Evolutionary conservation across 2,329 filamentous ascomycete genomes (phyloP), one percentile per base, ranked within the genome.

Genomic region (Monosporascus ibericus): DNA sequence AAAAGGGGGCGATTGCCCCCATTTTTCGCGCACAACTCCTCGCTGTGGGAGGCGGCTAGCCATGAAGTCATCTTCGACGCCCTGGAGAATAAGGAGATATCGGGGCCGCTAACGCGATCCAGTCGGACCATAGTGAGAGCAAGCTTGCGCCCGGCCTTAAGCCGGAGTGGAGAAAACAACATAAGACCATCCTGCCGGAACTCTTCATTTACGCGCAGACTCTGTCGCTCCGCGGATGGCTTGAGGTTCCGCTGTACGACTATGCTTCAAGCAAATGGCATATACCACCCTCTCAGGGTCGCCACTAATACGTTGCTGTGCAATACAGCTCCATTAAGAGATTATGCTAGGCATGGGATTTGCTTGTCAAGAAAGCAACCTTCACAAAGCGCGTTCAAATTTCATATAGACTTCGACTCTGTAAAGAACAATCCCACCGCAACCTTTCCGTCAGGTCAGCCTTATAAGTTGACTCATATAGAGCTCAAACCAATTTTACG

Each of bases 401-500:
- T 30, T 30, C 27, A 30, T 30, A 14, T 14, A 30, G 9, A 30
- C 27, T 30, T 30, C 27, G 27, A 30, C 27, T 30, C 27, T 30
- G 8, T 11, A 14, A 40, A 40, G 38, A 18, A 11, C 18, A 40
- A 40, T 8, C 38, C 17, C 9, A n/a, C 6, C 8, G 2, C 18
- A 42, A 42, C 11, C 27, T 5, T 30, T 30, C 11, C 27, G 3
- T 30, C 27, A 30, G 9, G 11, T 14, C 27, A 30, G 11, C 11
- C 9, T 30, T 30, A 14, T 30, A 30, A 30, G 27, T 30, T 5
- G 27, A 14, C 27, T 17, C 18, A n/a, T 5, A 27, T 5, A 22
- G 25, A 24, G 24, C 18, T 22, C 18, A 38, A 20, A 62, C 58
- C 9, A 62, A 25, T 27, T 54, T 57, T 4, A 62, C 48, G 17